Evolutionary conservation across 257 asterid species (phyloP), one percentile per base, ranked within the genome.

Genomic region (Ilex asprella): DNA sequence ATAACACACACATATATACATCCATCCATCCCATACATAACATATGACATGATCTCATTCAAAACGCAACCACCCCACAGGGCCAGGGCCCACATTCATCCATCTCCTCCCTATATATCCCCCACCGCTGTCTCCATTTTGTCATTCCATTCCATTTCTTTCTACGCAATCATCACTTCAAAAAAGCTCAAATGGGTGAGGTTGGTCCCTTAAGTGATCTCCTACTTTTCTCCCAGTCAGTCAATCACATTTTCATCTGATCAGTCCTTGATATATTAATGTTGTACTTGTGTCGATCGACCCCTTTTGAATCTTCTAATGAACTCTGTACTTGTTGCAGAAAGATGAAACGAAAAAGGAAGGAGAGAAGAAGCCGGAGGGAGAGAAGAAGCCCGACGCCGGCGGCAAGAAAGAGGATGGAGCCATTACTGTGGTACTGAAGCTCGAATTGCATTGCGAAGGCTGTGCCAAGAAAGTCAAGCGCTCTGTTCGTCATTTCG

Each of bases 381-480:
- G 52, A 35, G 41, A 35, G 41, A 35, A 35, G 8, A 35, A 35
- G 41, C 2, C 71, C 29, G 84, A 71, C 16, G 85, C 67, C 39
- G 87, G 68, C 1, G 89, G 63, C 12, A 81, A 73, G 81, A 75
- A 75, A 30, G 82, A 62, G 7, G 82, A 31, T 16, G 80, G 60
- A 10, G 59, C 81, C 5, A 44, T 58, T 66, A 59, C 82, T 69
- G 84, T 78, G 68, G 85, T 83, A 43, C 53, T 87, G 79, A 87
- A 87, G 75, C 62, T 87, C 57, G 94, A 89, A 58, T 87, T 89
- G 70, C 97, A 89, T 83, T 89, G 97, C 71, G 93, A 82, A 69
- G 97, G 97, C 39, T 90, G 97, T 64, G 95, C 97, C 30, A 82
- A 85, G 71, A 90, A 90, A 79, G 95, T 90, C 86, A 80, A 76